A percentile compares a stretch with the other conserved stretches of the same genome.
These are phyloP conservation scores for Rehmannia glutinosa DNA, from an alignment of 257 asterid species.

Conservation along the genomic window DNA sequence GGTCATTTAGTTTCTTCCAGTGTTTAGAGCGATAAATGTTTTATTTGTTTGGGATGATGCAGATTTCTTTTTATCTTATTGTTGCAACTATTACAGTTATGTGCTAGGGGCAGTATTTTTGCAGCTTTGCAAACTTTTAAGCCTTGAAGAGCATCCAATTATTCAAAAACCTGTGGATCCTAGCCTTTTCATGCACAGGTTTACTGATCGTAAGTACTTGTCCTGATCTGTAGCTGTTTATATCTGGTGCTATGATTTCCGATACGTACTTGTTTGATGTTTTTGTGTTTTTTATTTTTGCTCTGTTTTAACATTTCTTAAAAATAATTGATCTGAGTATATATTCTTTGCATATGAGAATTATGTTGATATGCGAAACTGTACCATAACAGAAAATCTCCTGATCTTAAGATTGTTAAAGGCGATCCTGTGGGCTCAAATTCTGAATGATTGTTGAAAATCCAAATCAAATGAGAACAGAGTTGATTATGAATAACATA, in stretches of 20 bases:
- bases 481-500: not conserved
- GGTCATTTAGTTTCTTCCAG: not conserved
- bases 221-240: not conserved
- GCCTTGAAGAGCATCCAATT: slow-evolving; percentile 66
- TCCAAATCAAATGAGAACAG: not conserved
- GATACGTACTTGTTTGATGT: not conserved
- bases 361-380: not conserved
- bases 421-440: not conserved
- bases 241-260: not conserved
- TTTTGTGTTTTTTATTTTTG: not conserved
- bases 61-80: not conserved
- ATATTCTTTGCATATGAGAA: not conserved
- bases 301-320: not conserved
- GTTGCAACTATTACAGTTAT: slow-evolving; percentile 47
- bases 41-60: not conserved
- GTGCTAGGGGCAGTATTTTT: slow-evolving; percentile 86
- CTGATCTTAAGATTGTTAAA: not conserved
- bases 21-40: not conserved
- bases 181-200: slow-evolving; percentile 85
- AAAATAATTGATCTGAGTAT: not conserved
- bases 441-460: not conserved
- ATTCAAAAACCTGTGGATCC: slow-evolving; percentile 88
- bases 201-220: slow-evolving; percentile 57
- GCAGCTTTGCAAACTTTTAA: slow-evolving; percentile 74
- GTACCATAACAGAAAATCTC: not conserved